Conservation (phyloP, 139 green algal species). For the Limnomonas spitsbergensis region DNA sequence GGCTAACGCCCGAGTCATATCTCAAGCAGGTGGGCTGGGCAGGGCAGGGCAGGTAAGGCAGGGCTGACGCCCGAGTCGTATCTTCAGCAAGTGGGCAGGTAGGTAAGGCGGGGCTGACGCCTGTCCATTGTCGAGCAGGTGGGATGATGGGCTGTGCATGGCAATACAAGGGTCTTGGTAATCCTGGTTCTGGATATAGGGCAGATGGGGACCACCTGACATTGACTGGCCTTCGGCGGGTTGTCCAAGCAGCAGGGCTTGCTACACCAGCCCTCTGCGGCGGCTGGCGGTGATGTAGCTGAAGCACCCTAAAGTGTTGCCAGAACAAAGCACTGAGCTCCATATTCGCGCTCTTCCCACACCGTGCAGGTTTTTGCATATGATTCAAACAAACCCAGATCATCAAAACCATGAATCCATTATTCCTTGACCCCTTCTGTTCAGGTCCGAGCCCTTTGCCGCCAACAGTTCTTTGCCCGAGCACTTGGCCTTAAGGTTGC, state of each 20-base stretch:
- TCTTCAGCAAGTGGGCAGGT: slow-evolving; percentile 73
- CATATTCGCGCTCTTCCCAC: too few relatives aligned
- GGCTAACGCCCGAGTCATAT: slow-evolving; percentile 57
- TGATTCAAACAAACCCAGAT: too few relatives aligned
- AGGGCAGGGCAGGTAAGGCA: slow-evolving; percentile 52
- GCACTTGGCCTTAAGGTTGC: slow-evolving; percentile 67
- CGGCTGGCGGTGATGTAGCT: too few relatives aligned
- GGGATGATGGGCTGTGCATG: slow-evolving; percentile 65
- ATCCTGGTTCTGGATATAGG: neutral
- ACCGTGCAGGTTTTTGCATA: too few relatives aligned
- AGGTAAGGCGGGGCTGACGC: slow-evolving; percentile 38
- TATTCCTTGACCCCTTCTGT: too few relatives aligned
- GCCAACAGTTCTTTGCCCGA: slow-evolving; percentile 72
- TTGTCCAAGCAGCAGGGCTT: too few relatives aligned
- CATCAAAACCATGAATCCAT: too few relatives aligned
- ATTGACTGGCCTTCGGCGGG: too few relatives aligned
- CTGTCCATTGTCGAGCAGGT: slow-evolving; percentile 75
- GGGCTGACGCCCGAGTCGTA: slow-evolving; percentile 57
- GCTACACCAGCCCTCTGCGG: too few relatives aligned
- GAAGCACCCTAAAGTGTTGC: too few relatives aligned
- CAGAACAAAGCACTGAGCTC: too few relatives aligned
- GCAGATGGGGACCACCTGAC: too few relatives aligned
- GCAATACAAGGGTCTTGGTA: slow-evolving; percentile 32
- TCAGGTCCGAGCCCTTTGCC: slow-evolving; percentile 66
- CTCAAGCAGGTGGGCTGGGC: slow-evolving; percentile 80